Evolutionary conservation across 75 land plant species (phyloP), one percentile per base, ranked within the genome.

Genomic region (Cryptomeria japonica): DNA sequence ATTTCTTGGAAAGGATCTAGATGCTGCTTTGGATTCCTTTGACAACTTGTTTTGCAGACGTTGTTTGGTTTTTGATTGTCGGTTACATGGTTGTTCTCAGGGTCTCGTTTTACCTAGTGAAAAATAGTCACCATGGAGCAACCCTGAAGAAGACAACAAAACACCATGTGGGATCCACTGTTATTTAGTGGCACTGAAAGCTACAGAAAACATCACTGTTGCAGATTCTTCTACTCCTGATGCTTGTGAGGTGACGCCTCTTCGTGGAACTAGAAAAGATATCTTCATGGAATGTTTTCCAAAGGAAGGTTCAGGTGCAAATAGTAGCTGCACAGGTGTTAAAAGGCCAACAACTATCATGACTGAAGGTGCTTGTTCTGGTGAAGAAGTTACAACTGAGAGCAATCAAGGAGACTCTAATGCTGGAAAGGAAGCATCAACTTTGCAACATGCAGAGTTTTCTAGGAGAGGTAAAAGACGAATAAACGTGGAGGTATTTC

Each of bases 21-120:
- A 88, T 91, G 92, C 93, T 82, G 96, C 99, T 44, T 92, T 98
- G 91, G 99, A 97, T 93, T 98, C 99, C 70, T 97, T 98, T 90
- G 99, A 98, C 87, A 97, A 95, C 88, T 91, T 97, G 68, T 98
- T 98, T 87, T 98, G 99, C 86, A 95, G 99, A 0, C 96, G 99
- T 76, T 98, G 99, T 93, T 88, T 98, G 96, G 99, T 98, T 37
- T 98, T 98, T 91, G 98, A 98, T 85, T 98, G 99, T 87, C 97
- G 98, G 5, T 91, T 98, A 70, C 99, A 98, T 91, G 98, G 98
- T 1, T 98, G 99, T 91, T 95, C 97, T 61, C 98, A 98, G 87
- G 89, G 85, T 80, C 56, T 96, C 18, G 90, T 95, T 80, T 75
- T 90, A 86, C 95, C 98, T 84, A 93, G 89, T 92, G 99, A 98